These are phyloP conservation scores for Solanum megistacrolobum DNA, from an alignment of 257 asterid genomes.

Conservation along the genomic window DNA sequence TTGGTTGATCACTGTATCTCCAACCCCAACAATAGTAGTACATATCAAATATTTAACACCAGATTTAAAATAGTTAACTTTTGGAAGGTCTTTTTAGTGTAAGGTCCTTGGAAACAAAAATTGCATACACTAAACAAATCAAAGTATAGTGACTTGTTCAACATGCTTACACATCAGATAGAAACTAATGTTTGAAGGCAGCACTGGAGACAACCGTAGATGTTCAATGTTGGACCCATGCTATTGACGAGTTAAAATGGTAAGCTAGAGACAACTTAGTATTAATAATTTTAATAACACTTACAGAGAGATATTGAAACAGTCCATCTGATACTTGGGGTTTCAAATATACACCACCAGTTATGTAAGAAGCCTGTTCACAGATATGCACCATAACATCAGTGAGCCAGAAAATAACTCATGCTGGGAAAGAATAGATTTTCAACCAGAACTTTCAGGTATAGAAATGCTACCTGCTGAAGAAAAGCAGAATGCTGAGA, in stretches of 20 bases:
- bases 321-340: constrained; percentile 74
- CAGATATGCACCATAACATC: constrained; percentile 4
- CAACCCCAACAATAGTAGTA: background rate
- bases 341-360: constrained; percentile 87
- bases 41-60: background rate
- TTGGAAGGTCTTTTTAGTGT: background rate
- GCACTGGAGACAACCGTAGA: background rate
- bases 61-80: background rate
- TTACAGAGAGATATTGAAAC: constrained; percentile 73
- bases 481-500: constrained; percentile 85
- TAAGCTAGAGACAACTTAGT: background rate
- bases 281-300: constrained; percentile 6
- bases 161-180: background rate
- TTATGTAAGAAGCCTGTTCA: constrained; percentile 79
- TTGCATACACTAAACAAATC: background rate
- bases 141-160: background rate
- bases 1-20: background rate
- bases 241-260: background rate
- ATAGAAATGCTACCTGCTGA: constrained; percentile 61
- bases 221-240: background rate
- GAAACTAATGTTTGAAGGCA: background rate
- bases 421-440: background rate
- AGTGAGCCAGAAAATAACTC: constrained; percentile 7
- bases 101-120: background rate
- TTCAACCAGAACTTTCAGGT: background rate